Conservation (phyloP, 2,329 filamentous ascomycete genomes). For the Botrytis porri region DNA sequence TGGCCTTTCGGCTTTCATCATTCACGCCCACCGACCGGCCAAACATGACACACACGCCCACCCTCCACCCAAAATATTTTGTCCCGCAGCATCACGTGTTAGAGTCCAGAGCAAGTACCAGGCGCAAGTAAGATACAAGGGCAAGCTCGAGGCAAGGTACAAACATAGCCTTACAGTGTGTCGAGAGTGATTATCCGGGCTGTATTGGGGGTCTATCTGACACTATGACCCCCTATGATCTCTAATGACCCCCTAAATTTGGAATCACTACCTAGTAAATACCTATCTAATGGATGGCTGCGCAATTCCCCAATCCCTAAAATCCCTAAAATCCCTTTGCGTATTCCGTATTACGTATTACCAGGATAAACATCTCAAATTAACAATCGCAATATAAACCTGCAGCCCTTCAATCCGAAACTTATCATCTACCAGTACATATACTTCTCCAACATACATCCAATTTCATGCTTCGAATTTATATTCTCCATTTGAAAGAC, state of each 20-base stretch:
- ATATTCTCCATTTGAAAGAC: not conserved
- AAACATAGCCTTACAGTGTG: not conserved
- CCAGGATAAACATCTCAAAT: not conserved
- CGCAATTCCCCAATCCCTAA: not conserved
- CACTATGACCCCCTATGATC: not conserved
- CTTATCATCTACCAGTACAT: not conserved
- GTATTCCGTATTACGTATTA: not conserved
- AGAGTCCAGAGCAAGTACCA: not conserved
- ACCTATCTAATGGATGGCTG: not conserved
- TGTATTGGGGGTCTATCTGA: not conserved
- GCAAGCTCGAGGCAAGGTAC: no score
- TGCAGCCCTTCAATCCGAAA: not conserved
- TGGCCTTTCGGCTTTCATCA: slow-evolving; percentile 9
- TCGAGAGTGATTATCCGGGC: not conserved
- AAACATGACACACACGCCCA: not conserved
- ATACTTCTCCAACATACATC: not conserved
- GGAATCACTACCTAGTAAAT: not conserved
- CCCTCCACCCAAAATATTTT: not conserved
- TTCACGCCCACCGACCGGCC: not conserved
- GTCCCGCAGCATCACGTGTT: slow-evolving; percentile 4
- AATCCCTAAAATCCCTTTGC: not conserved
- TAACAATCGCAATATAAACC: not conserved
- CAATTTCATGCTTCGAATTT: not conserved
- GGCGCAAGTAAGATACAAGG: no score
- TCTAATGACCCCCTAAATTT: not conserved